These are phyloP conservation scores for Erythrobasidium yunnanense DNA, from an alignment of 768 basidiomycete genomes.

Conservation along the genomic window DNA sequence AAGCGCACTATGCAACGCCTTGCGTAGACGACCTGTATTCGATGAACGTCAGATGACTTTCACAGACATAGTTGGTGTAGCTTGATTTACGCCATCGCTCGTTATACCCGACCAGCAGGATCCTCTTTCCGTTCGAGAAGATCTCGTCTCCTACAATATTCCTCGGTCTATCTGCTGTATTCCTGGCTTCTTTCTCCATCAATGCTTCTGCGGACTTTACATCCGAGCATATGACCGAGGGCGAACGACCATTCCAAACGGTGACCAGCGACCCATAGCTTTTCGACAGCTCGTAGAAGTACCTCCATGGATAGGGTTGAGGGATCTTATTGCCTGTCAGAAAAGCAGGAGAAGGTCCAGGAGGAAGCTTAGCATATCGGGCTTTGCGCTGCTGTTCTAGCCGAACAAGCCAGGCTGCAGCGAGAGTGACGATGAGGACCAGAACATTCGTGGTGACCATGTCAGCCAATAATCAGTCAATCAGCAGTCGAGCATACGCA, in stretches of 20 bases:
- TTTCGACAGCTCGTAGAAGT: constrained; percentile 10
- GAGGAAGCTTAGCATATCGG: neutral
- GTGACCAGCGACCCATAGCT: constrained; percentile 9
- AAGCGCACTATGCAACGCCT: constrained; percentile 18
- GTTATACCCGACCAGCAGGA: constrained; percentile 26
- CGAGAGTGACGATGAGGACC: neutral
- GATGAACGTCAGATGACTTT: neutral
- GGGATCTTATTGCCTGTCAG: constrained; percentile 22
- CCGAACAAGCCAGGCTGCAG: neutral
- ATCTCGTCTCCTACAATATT: constrained; percentile 19
- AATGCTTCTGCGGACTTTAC: neutral
- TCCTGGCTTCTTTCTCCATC: constrained; percentile 18
- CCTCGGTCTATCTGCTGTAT: constrained; percentile 2
- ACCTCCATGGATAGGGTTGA: constrained; percentile 9
- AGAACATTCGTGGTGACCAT: neutral
- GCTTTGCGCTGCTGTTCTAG: neutral
- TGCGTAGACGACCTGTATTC: neutral
- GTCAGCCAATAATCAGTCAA: neutral
- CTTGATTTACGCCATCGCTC: constrained; percentile 19
- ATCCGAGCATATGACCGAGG: neutral
- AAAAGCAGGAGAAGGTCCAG: constrained; percentile 4
- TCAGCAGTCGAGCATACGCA: neutral
- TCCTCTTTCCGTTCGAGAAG: constrained; percentile 17
- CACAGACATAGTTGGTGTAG: neutral
- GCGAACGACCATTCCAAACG: constrained; percentile 1